Evolutionary conservation across 768 basidiomycete genomes (phyloP), one percentile per base, ranked within the genome.

Genomic region (Trichaptum fuscoviolaceum): DNA sequence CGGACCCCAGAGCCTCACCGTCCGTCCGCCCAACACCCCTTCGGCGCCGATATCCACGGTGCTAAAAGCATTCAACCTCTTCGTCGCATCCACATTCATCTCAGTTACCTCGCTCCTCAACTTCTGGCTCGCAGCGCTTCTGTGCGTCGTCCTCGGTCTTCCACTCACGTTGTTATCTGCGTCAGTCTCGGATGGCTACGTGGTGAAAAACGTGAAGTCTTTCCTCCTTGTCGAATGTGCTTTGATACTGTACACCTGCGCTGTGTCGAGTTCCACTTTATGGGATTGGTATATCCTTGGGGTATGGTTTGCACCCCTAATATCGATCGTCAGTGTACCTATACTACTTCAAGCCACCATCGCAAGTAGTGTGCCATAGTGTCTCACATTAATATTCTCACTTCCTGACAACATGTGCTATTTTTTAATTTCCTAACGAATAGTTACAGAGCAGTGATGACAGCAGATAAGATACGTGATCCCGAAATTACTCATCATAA

Each of bases 91-190:
- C 2, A 90, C 92, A 0, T 83, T 95, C 63, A 90, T 97, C 68
- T 95, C 88, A 24, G 86, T 93, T 42, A 88, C 87, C 30, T 90
- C 93, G 18, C 88, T 97, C 67, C 86, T 97, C 74, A 97, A 98
- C 76, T 96, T 96, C 77, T 94, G 93, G 8, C 87, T 98, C 23
- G 92, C 96, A 0, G 87, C 89, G 24, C 73, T 82, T 24, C 81
- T 96, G 20, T 85, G 91, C 0, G 73, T 90, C 27, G 71, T 85
- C 9, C 81, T 94, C 20, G 87, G 88, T 8, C 57, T 89, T 10
- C 90, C 93, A 0, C 81, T 94, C n/a, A 67, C 78, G 18, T 77
- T 85, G 25, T 65, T 83, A 9, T 76, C 81, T 15, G 77, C 80
- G 7, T 71, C 81, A 9, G 60, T 20, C 52, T 58, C 63, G 17